Percentiles rank a stretch among this genome's conserved stretches.
These are phyloP conservation scores for Fusarium tuaranense DNA, from an alignment of 2,329 filamentous ascomycete genomes.

Conservation along the genomic window DNA sequence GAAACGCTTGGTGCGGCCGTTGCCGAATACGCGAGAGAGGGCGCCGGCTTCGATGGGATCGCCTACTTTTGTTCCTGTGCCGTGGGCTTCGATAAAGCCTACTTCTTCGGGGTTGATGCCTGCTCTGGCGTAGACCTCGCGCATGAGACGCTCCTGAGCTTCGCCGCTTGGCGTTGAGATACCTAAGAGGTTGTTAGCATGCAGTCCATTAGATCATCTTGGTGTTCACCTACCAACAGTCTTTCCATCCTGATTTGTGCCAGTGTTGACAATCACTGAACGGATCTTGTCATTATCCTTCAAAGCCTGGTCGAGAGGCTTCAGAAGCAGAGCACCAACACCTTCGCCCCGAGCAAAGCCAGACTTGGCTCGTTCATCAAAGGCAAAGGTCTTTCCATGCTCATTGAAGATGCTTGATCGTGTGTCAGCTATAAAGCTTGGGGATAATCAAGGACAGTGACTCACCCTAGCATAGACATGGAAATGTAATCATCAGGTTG, in stretches of 20 bases:
- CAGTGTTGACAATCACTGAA: constrained; percentile 25
- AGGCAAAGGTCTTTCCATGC: constrained; percentile 24
- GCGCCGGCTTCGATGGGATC: constrained; percentile 17
- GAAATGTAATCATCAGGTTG: constrained; percentile 39
- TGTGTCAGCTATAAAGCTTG: background rate
- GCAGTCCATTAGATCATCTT: too few relatives aligned
- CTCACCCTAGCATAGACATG: constrained; percentile 48
- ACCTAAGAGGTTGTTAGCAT: background rate
- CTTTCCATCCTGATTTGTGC: constrained; percentile 30
- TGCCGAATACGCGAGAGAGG: constrained; percentile 10
- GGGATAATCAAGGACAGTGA: background rate
- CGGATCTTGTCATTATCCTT: constrained; percentile 32
- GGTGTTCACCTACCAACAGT: constrained; percentile 9
- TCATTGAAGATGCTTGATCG: constrained; percentile 19
- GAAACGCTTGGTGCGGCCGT: constrained; percentile 1
- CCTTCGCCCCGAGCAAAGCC: constrained; percentile 30
- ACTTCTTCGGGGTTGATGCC: background rate
- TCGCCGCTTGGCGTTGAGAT: constrained; percentile 3
- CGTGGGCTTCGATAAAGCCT: constrained; percentile 18
- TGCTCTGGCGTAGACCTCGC: background rate
- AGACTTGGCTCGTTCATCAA: constrained; percentile 17
- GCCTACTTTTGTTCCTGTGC: constrained; percentile 21
- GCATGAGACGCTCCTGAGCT: constrained; percentile 8
- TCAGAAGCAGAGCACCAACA: constrained; percentile 29
- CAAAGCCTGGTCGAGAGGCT: constrained; percentile 26